A percentile compares a stretch with the other conserved stretches of the same genome.
phyloP scores from a whole-genome alignment of 2,329 filamentous ascomycete genomes.

The Aspergillus aculeatinus region DNA sequence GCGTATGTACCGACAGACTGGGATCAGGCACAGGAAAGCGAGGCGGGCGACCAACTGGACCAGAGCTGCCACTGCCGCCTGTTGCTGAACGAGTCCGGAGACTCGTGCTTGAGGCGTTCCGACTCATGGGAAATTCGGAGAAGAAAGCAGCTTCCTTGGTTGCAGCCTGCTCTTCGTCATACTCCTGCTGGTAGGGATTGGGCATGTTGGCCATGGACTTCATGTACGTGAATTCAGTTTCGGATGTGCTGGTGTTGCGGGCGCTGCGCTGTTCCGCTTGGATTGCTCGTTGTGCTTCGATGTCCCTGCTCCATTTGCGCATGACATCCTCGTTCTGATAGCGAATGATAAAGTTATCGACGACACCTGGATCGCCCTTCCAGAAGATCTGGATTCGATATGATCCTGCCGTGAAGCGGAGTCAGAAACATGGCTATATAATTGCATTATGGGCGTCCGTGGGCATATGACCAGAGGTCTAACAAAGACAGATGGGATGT shows the following conservation, averaged over 20 bases:
- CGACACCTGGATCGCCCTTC: conserved; percentile 93
- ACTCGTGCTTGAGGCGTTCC: conserved; percentile 72
- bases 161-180: conserved; percentile 54
- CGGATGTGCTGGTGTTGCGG: conserved; percentile 55
- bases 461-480: too few species aligned
- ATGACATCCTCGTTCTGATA: conserved; percentile 89
- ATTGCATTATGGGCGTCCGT: too few species aligned
- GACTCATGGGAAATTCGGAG: conserved; percentile 56
- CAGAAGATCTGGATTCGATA: conserved; percentile 98
- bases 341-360: conserved; percentile 94
- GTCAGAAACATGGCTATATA: background rate
- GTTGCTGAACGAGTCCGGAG: conserved; percentile 75
- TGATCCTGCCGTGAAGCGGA: conserved; percentile 58
- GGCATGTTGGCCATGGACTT: conserved; percentile 65
- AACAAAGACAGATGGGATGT: too few species aligned
- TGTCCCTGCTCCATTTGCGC: conserved; percentile 83
- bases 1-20: conserved; percentile 67
- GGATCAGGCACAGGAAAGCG: conserved; percentile 68
- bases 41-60: conserved; percentile 56
- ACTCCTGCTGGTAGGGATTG: conserved; percentile 74
- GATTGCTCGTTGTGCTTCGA: conserved; percentile 69
- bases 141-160: conserved; percentile 38
- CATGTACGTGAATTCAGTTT: conserved; percentile 79
- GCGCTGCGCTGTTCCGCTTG: conserved; percentile 55
- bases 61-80: conserved; percentile 52